Evolutionary conservation across 306 rosid genomes (phyloP).

Genomic region (Cucurbita ficifolia): DNA sequence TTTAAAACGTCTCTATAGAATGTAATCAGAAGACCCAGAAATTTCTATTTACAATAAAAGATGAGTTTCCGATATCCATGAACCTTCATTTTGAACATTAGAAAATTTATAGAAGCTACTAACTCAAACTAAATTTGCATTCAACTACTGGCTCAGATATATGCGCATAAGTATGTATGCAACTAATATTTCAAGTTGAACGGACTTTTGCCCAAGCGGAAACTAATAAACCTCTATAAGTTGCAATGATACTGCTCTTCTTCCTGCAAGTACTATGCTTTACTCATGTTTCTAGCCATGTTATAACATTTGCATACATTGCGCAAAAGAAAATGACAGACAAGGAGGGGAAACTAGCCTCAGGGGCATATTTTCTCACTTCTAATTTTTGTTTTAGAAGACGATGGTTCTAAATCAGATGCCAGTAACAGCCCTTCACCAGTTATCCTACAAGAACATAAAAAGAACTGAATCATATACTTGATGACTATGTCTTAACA

Average conservation of each 20-base stretch:
- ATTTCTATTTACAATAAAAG: not conserved
- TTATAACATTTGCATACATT: not conserved
- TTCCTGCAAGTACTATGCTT: not conserved
- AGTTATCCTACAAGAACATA: slow-evolving; percentile 37
- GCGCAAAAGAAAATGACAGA: not conserved
- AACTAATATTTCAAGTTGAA: not conserved
- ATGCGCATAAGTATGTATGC: not conserved
- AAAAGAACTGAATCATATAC: slow-evolving; percentile 13
- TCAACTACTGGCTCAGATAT: not conserved
- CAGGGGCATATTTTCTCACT: slow-evolving; percentile 17
- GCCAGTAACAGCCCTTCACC: slow-evolving; percentile 26
- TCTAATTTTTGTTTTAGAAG: slow-evolving; percentile 33
- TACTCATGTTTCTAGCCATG: not conserved
- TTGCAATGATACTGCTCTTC: not conserved
- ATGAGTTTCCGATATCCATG: not conserved
- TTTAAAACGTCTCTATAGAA: not conserved
- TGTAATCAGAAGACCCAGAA: not conserved
- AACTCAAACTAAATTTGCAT: not conserved
- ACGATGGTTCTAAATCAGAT: slow-evolving; percentile 31
- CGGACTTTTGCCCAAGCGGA: not conserved
- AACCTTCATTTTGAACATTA: not conserved
- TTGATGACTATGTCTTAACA: slow-evolving; percentile 2
- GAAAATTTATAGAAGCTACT: not conserved
- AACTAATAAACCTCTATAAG: not conserved
- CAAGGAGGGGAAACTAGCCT: slow-evolving; percentile 2